Evolutionary conservation across 495 filamentous ascomycete species (phyloP), one percentile per base, ranked within the genome.

Genomic region (Aspergillus panamensis): DNA sequence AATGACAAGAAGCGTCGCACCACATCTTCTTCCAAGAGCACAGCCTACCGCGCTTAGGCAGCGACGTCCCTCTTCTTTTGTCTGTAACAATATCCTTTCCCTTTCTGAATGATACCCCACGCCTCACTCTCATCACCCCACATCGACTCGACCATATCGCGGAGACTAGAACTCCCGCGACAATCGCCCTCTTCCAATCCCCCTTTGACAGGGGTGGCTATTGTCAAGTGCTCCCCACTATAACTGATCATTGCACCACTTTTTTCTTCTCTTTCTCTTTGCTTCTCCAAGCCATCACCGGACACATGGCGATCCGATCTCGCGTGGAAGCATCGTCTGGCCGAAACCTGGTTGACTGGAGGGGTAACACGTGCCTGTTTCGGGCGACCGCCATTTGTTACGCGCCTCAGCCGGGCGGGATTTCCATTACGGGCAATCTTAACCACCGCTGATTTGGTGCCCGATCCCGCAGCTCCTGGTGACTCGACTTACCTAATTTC

Each of bases 1-100:
- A 62, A 62, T 1, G 63, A 58, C 13, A 57, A 63, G 50, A 73
- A 74, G 50, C 68, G 73, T 48, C 73, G 73, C 49, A 64, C 71
- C n/a, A 67, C 72, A 31, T 76, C 73, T 0, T 50, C 47, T 9
- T 59, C 63, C 21, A 62, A 61, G 48, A 50, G 33, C 30, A 39
- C 35, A 17, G 57, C 52, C 40, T 59, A 57, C 51, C 62, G 62
- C 16, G 54, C 54, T 25, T 64, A 64, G 44, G 35, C n/a, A 37
- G 14, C 33, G 13, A 44, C 47, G 13, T 17, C 17, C 16, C 20
- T 29, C 19, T 32, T 44, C 32, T 20, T 20, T 32, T 42, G 21
- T 31, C 16, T 53, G 42, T 60, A 57, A 48, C 40, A 52, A 51
- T 30, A 59, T 17, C 20, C 19, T 49, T 44, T 48, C 17, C 19